phyloP scores from a whole-genome alignment of 148 eudicot genomes.

The Chenopodium berlandieri region DNA sequence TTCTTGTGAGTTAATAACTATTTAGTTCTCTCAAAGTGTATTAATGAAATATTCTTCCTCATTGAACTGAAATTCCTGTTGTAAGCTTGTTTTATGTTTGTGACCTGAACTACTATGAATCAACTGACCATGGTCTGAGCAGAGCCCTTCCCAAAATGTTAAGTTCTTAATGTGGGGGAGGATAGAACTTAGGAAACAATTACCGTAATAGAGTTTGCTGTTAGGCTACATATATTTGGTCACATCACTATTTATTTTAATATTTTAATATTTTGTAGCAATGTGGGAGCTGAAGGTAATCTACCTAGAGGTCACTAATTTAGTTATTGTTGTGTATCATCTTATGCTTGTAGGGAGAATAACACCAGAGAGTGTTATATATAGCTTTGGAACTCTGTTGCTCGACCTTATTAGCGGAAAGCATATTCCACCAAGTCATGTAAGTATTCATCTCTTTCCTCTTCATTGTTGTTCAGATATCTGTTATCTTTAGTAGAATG shows the following conservation, averaged over 20 bases:
- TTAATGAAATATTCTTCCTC: no score
- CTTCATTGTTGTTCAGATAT: not conserved
- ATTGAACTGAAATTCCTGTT: not conserved
- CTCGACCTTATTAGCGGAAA: conserved; percentile 76
- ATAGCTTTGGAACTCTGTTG: conserved; percentile 67
- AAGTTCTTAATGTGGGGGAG: not conserved
- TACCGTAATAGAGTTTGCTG: not conserved
- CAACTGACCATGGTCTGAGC: no score
- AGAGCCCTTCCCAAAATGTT: no score
- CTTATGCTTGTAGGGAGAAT: conserved; percentile 44
- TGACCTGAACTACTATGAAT: no score
- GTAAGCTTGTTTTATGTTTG: no score
- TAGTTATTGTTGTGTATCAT: conserved; percentile 1
- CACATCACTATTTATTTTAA: no score
- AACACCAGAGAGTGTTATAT: conserved; percentile 65
- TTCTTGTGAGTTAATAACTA: no score
- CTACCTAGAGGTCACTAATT: not conserved
- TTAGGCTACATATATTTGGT: no score
- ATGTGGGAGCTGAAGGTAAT: not conserved
- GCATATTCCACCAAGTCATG: conserved; percentile 73
- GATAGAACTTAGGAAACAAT: not conserved
- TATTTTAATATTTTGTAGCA: not conserved
- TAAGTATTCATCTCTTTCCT: conserved; percentile 29
- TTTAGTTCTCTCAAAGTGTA: no score
- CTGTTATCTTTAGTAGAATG: not conserved